Evolutionary conservation across 2,329 filamentous ascomycete species (phyloP).

Genomic region (Stromatinia cepivora): DNA sequence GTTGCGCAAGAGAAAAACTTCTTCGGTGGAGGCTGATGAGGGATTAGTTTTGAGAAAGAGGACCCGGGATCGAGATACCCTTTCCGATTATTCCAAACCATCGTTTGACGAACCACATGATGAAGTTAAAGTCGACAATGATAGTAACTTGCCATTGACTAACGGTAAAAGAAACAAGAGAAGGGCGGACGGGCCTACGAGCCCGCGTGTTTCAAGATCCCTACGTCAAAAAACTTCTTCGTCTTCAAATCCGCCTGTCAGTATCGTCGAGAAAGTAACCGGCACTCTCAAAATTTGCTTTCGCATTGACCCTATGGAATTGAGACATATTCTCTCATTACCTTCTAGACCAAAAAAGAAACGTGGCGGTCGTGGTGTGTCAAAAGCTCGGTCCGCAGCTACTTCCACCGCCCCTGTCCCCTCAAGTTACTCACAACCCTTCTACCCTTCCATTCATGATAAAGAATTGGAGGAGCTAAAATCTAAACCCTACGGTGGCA

Average conservation of each 20-base stretch:
- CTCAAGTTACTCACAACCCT: conserved; percentile 38
- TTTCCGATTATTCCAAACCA: conserved; percentile 29
- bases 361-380: conserved; percentile 45
- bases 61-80: conserved; percentile 33
- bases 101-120: conserved; percentile 24
- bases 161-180: conserved; percentile 29
- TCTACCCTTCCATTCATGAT: conserved; percentile 69
- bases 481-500: conserved; percentile 92
- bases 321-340: conserved; percentile 60
- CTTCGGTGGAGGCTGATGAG: conserved; percentile 63
- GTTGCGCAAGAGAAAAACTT: conserved; percentile 81
- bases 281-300: conserved; percentile 56
- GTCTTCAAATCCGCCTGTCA: conserved; percentile 44
- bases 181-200: conserved; percentile 33
- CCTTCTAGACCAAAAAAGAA: conserved; percentile 60
- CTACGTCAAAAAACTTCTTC: conserved; percentile 52
- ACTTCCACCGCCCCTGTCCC: conserved; percentile 28
- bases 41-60: conserved; percentile 54
- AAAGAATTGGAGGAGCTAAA: conserved; percentile 86
- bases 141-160: conserved; percentile 20
- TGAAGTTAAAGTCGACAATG: conserved; percentile 26
- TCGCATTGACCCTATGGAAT: conserved; percentile 55
- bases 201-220: conserved; percentile 55
- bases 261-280: conserved; percentile 42
- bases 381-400: conserved; percentile 45